Evolutionary conservation across 2,329 filamentous ascomycete species (phyloP).

Genomic region (Chaetothyriales sp.): DNA sequence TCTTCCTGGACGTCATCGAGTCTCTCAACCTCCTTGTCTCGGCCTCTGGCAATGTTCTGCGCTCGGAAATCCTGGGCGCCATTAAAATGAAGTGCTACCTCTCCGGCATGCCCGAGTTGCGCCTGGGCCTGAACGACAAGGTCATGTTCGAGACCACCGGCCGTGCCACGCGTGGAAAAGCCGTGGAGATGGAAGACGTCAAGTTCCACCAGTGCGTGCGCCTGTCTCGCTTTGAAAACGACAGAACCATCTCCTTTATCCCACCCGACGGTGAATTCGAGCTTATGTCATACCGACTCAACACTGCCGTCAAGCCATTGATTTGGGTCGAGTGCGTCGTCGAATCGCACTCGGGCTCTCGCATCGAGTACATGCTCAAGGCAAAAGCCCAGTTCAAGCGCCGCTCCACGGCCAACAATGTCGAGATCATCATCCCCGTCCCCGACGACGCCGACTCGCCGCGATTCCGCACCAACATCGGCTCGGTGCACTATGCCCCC

Average conservation of each 20-base stretch:
- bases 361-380: slow-evolving; percentile 99
- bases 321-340: slow-evolving; percentile 99
- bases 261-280: slow-evolving; percentile 97
- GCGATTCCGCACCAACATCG: slow-evolving; percentile 93
- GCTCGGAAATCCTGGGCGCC: slow-evolving; percentile 89
- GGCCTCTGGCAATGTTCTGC: slow-evolving; percentile 83
- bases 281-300: slow-evolving; percentile 96
- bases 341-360: slow-evolving; percentile 84
- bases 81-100: slow-evolving; percentile 99
- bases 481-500: slow-evolving; percentile 90
- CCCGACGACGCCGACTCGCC: slow-evolving; percentile 94
- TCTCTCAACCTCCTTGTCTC: slow-evolving; percentile 92
- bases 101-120: slow-evolving; percentile 92
- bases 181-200: slow-evolving; percentile 99
- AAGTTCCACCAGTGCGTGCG: slow-evolving; percentile 99
- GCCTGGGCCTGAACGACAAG: slow-evolving; percentile 92
- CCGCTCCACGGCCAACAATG: slow-evolving; percentile 93
- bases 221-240: slow-evolving; percentile 91
- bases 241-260: slow-evolving; percentile 96
- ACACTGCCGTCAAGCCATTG: slow-evolving; percentile 94
- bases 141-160: slow-evolving; percentile 99
- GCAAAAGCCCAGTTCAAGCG: slow-evolving; percentile 96
- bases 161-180: slow-evolving; percentile 82
- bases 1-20: slow-evolving; percentile 95
- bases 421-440: slow-evolving; percentile 93